Percentiles rank a stretch among this genome's conserved stretches.
phyloP scores from a whole-genome alignment of 805 yeast genomes.

The Monosporozyma aerobia region DNA sequence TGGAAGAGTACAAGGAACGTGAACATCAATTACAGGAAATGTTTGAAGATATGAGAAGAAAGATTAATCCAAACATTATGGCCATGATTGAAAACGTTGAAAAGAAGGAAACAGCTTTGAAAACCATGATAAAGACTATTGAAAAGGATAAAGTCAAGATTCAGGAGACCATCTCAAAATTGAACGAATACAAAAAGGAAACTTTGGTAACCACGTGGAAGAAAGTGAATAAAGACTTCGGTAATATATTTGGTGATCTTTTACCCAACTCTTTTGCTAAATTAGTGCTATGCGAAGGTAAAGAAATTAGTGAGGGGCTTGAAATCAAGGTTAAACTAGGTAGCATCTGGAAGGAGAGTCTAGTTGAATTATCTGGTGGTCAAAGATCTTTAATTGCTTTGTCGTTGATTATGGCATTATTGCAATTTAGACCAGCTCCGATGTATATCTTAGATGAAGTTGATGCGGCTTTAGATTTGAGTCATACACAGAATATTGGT shows the following conservation, averaged over 20 bases:
- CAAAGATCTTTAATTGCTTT: slow-evolving; percentile 91
- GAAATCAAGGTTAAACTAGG: slow-evolving; percentile 88
- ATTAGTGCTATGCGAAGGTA: slow-evolving; percentile 69
- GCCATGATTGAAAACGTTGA: slow-evolving; percentile 86
- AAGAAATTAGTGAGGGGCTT: slow-evolving; percentile 80
- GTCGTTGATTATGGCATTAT: slow-evolving; percentile 80
- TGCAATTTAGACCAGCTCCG: slow-evolving; percentile 96
- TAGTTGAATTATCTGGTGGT: slow-evolving; percentile 94
- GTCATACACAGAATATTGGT: slow-evolving; percentile 97
- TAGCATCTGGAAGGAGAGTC: slow-evolving; percentile 88
- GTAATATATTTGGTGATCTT: slow-evolving; percentile 77
- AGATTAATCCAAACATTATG: slow-evolving; percentile 80
- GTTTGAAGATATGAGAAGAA: slow-evolving; percentile 62
- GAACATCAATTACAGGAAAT: slow-evolving; percentile 47
- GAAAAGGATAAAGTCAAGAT: slow-evolving; percentile 85
- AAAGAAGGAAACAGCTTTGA: slow-evolving; percentile 70
- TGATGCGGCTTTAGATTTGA: slow-evolving; percentile 94
- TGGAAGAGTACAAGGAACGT: slow-evolving; percentile 53
- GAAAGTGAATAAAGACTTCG: slow-evolving; percentile 83
- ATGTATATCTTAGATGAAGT: slow-evolving; percentile 97
- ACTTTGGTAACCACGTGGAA: slow-evolving; percentile 78
- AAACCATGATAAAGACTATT: slow-evolving; percentile 73
- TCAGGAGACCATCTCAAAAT: slow-evolving; percentile 72
- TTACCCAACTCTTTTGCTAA: slow-evolving; percentile 87
- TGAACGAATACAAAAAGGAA: slow-evolving; percentile 77